These are phyloP conservation scores for Aspergillus udagawae DNA, from an alignment of 2,329 filamentous ascomycete genomes.

Conservation along the genomic window DNA sequence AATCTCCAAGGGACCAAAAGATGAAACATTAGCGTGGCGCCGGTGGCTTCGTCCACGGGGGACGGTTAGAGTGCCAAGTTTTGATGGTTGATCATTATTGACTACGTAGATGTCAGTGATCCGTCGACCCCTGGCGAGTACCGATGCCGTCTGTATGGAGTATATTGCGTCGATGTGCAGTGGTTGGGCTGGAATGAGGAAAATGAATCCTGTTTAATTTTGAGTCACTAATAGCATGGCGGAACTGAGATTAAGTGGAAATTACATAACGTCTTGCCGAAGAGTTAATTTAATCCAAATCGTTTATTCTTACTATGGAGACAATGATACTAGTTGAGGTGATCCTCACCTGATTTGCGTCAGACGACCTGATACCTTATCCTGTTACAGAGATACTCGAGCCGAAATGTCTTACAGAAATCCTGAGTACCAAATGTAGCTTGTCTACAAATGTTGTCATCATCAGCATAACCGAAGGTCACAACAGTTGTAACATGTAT, in stretches of 20 bases:
- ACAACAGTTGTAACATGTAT: no score
- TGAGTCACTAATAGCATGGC: background rate
- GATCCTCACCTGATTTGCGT: no score
- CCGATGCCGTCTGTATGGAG: background rate
- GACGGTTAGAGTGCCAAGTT: conserved; percentile 13
- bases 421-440: no score
- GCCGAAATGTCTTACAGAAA: no score
- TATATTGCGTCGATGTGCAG: background rate
- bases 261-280: background rate
- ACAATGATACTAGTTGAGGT: no score
- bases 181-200: background rate
- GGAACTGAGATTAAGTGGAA: background rate
- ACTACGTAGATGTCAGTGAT: background rate
- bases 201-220: background rate
- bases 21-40: conserved; percentile 18
- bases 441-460: no score
- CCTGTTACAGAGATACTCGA: no score
- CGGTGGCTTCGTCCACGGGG: conserved; percentile 3
- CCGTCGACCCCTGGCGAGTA: conserved; percentile 1
- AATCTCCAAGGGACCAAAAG: conserved; percentile 11
- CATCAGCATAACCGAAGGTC: no score
- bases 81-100: conserved; percentile 13
- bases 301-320: no score
- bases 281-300: background rate
- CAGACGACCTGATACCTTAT: no score